Base-by-base conservation (phyloP, 2,329 filamentous ascomycete species). In the Penicillium hordei region DNA sequence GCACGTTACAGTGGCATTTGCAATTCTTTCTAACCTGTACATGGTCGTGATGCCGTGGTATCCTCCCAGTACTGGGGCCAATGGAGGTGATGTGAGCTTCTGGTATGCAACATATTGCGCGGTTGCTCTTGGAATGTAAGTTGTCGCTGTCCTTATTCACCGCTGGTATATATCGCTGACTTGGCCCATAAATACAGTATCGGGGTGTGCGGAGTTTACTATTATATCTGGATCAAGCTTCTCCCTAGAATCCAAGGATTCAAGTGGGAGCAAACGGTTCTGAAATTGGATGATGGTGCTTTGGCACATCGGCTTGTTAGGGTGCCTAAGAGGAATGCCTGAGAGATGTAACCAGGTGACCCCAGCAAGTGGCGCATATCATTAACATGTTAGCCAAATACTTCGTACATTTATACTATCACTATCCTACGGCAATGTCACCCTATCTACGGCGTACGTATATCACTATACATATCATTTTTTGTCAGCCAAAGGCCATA, bases 41-140 rank as follows among this genome's bases (percentile, higher is more conserved):
- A 75, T 89, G 44, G 73, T 91, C 2, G 79, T 86, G 17, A 89
- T 89, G 80, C 88, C 88, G 0, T 91, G 88, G 88, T 88, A 86
- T 62, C 88, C 88, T 2, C 89, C 88, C 0, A 76, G 78, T 0
- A 81, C 77, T 0, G 88, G 88, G 0, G 76, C 76, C 0, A 81
- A 82, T 34, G 84, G 82, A 0, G 88, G 87, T 0, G 83, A 87
- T 55, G 87, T 90, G 1, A 87, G 83, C 52, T 91, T 91, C 72
- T 91, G 85, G 84, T 91, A 90, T 62, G 87, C 81, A 1, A 90
- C 87, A 0, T 90, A 90, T 64, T 81, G 83, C 21, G 82, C 86
- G 0, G 82, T 85, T 0, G 87, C 88, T 0, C 81, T 90, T 57
- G 86, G 71, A 23, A 81, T 89, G 83, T 86, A 76, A 78, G 83